Conservation (phyloP, 1,284 basidiomycete genomes). For the Ustilago tritici region DNA sequence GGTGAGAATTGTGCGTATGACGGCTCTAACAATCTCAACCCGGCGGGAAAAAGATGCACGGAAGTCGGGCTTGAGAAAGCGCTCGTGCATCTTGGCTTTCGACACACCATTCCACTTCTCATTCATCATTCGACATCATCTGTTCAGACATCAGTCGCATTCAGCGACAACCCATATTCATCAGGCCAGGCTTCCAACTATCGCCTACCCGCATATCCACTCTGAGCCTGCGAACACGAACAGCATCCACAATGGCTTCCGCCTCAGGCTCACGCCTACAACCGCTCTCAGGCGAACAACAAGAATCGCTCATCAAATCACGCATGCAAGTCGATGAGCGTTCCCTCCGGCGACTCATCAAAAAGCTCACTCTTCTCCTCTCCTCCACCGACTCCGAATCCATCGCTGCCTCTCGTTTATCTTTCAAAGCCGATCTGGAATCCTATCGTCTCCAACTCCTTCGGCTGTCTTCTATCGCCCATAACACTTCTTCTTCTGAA, state of each 20-base stretch:
- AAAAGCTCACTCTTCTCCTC: constrained; percentile 39
- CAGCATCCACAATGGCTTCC: constrained; percentile 19
- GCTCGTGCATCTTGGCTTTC: not conserved
- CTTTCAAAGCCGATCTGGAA: constrained; percentile 48
- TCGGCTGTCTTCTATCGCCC: constrained; percentile 31
- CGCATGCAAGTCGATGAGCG: constrained; percentile 48
- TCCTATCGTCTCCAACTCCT: constrained; percentile 24
- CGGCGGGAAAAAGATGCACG: not conserved
- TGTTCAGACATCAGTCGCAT: not conserved
- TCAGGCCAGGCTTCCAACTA: not conserved
- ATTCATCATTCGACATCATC: not conserved
- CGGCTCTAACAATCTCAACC: too few relatives aligned
- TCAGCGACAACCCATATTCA: not conserved
- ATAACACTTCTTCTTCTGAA: constrained; percentile 27
- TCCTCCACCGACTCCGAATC: constrained; percentile 26
- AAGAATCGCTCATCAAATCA: constrained; percentile 42
- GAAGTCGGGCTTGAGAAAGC: not conserved
- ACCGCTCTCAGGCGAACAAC: constrained; percentile 40
- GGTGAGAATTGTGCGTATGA: too few relatives aligned
- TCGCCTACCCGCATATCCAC: not conserved
- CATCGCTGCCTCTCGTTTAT: constrained; percentile 22
- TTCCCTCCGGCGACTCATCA: constrained; percentile 32
- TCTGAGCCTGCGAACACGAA: not conserved
- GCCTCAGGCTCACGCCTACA: constrained; percentile 13
- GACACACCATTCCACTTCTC: not conserved